A percentile compares a stretch with the other conserved stretches of the same genome.
These are phyloP conservation scores for Viola odorata DNA, from an alignment of 345 rosid genomes.

Conservation along the genomic window DNA sequence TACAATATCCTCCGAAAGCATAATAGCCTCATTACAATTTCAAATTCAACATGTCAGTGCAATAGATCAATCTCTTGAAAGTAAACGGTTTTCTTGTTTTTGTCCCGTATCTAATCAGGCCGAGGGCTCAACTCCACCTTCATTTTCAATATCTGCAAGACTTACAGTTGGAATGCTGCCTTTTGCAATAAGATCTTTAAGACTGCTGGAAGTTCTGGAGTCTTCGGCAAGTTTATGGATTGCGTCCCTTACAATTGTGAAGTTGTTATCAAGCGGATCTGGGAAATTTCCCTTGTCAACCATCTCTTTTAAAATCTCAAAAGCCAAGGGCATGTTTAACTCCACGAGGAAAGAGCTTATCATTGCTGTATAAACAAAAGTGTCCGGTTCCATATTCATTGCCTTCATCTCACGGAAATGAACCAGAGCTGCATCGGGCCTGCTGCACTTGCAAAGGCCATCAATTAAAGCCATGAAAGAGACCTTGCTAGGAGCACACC, in stretches of 20 bases:
- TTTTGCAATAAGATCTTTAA: slow-evolving; percentile 40
- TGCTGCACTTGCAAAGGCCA: slow-evolving; percentile 77
- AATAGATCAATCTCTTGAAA: not conserved
- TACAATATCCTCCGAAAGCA: not conserved
- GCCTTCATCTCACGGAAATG: slow-evolving; percentile 61
- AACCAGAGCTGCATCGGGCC: slow-evolving; percentile 47
- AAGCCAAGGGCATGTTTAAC: slow-evolving; percentile 36
- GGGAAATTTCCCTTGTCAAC: slow-evolving; percentile 48
- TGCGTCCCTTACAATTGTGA: slow-evolving; percentile 37
- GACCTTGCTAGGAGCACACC: slow-evolving; percentile 45
- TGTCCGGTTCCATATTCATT: slow-evolving; percentile 58
- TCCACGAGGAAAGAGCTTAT: slow-evolving; percentile 44
- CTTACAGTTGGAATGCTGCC: slow-evolving; percentile 33
- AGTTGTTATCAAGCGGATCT: slow-evolving; percentile 40
- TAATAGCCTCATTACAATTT: no score
- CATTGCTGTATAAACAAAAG: slow-evolving; percentile 48
- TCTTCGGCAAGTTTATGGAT: slow-evolving; percentile 47
- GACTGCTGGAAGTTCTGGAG: slow-evolving; percentile 39
- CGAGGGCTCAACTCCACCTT: slow-evolving; percentile 12
- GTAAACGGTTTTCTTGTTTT: not conserved
- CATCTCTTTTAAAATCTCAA: slow-evolving; percentile 60
- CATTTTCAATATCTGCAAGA: slow-evolving; percentile 19
- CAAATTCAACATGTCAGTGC: not conserved
- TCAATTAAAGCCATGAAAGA: slow-evolving; percentile 62
- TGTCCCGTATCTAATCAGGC: slow-evolving; percentile 1